A percentile compares a stretch with the other conserved stretches of the same genome.
These are phyloP conservation scores for Leccinum sublutescens DNA, from an alignment of 768 basidiomycete species.

Conservation along the genomic window DNA sequence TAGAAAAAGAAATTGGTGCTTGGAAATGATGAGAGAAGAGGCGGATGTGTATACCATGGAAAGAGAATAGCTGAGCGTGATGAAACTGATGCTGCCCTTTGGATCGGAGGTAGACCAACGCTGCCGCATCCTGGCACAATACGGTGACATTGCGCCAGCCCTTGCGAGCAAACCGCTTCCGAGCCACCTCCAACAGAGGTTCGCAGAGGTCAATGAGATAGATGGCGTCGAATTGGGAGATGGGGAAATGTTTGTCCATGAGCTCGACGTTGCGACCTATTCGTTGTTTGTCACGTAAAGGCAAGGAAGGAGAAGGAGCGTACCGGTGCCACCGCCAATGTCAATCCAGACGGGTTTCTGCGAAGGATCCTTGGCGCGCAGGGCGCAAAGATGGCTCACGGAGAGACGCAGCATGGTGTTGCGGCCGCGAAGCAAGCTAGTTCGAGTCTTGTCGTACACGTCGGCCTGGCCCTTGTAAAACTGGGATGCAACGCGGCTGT, in stretches of 20 bases:
- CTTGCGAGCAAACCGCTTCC: conserved; percentile 41
- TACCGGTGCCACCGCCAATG: too few species aligned
- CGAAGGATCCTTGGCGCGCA: too few species aligned
- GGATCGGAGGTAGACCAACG: conserved; percentile 43
- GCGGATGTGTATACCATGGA: conserved; percentile 42
- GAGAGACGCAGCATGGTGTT: conserved; percentile 38
- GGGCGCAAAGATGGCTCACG: conserved; percentile 47
- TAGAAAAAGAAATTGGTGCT: conserved; percentile 16
- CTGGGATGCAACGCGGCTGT: too few species aligned
- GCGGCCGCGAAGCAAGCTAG: too few species aligned
- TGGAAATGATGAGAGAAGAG: conserved; percentile 1
- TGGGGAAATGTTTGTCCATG: conserved; percentile 43
- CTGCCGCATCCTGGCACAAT: conserved; percentile 40
- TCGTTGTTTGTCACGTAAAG: too few species aligned
- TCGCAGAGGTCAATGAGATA: conserved; percentile 75
- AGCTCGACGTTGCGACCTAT: too few species aligned
- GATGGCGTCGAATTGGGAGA: conserved; percentile 61
- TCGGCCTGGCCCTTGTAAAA: too few species aligned
- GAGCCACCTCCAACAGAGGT: conserved; percentile 65
- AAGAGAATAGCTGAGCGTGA: conserved; percentile 56
- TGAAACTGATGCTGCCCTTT: conserved; percentile 52
- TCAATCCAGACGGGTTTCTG: too few species aligned
- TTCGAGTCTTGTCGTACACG: too few species aligned
- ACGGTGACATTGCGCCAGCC: conserved; percentile 77
- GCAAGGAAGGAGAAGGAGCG: too few species aligned